Conservation (phyloP, 495 filamentous ascomycete species). For the Podospora australis region DNA sequence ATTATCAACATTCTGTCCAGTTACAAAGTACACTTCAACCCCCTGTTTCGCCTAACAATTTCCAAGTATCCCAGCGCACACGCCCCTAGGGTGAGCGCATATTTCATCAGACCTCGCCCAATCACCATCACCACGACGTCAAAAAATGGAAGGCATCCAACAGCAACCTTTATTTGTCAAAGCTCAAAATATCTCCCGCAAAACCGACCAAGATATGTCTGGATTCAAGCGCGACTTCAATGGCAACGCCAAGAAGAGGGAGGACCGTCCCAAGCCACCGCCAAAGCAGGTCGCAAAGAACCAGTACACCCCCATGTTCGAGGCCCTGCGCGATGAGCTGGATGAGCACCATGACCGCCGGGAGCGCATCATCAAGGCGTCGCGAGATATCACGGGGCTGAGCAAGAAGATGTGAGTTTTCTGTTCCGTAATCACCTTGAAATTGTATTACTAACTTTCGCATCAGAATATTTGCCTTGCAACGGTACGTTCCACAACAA, state of each 20-base stretch:
- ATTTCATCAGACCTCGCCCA: neutral
- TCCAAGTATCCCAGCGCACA: neutral
- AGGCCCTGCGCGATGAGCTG: constrained; percentile 74
- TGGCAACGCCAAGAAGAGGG: constrained; percentile 43
- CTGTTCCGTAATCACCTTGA: too few species aligned
- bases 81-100: constrained; percentile 1
- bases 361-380: constrained; percentile 81
- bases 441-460: constrained; percentile 2
- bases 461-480: neutral
- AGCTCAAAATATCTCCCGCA: neutral
- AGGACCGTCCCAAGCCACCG: constrained; percentile 25
- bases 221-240: constrained; percentile 56
- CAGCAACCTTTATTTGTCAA: constrained; percentile 2
- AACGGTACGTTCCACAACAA: constrained; percentile 35
- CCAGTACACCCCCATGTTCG: constrained; percentile 71
- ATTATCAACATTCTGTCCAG: neutral
- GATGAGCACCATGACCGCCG: constrained; percentile 93
- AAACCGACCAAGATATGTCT: constrained; percentile 25
- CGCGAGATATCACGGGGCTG: constrained; percentile 81
- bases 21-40: too few species aligned
- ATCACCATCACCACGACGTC: neutral
- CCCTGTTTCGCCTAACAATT: constrained; percentile 6
- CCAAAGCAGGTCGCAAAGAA: constrained; percentile 30
- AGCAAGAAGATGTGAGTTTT: constrained; percentile 89
- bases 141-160: constrained; percentile 7